Base-by-base conservation (phyloP, 139 green algal genomes). In the Axilococcus clingmanii region DNA sequence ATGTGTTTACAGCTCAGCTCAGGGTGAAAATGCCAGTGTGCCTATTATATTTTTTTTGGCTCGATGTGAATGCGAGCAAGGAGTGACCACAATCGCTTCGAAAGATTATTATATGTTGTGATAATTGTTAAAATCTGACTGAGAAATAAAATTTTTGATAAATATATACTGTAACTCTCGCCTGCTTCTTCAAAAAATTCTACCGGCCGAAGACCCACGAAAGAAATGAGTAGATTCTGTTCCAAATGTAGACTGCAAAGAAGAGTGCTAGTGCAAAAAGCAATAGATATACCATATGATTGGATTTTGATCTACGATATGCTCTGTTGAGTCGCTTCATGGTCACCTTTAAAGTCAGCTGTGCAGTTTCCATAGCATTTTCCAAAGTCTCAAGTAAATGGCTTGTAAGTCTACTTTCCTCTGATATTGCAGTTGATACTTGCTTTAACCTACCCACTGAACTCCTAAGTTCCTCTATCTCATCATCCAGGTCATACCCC, bases 311-410 rank as follows among this genome's bases (percentile, higher is more conserved):
- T 31, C 43, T 57, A 35, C 24, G 48, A 7, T 29, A n/a, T n/a
- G 43, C 49, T 32, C 49, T 57, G 33, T 57, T 23, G 33, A 57
- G n/a, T 57, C 49, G 25, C 34, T 57, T 57, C 49, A 57, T 35
- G 2, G 49, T 57, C 49, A 44, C 30, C 29, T 57, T 57, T 14
- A 57, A n/a, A 27, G 49, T 57, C 37, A 57, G 16, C 22, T 42
- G 22, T 32, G 49, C 49, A n/a, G 28, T 57, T n/a, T 57, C 49
- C 12, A 57, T 41, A 16, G 49, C 25, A 31, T 42, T 44, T 23
- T 57, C 49, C 5, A 57, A 12, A 35, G 24, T 42, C 23, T 57
- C 49, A 15, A 57, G 15, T 22, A 57, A 44, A 35, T 46, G 49
- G n/a, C 23, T 41, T 28, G 49, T 57, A 14, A 57, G 28, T 28